Evolutionary conservation across 2,329 filamentous ascomycete species (phyloP).

Genomic region (Colletotrichum sp.): DNA sequence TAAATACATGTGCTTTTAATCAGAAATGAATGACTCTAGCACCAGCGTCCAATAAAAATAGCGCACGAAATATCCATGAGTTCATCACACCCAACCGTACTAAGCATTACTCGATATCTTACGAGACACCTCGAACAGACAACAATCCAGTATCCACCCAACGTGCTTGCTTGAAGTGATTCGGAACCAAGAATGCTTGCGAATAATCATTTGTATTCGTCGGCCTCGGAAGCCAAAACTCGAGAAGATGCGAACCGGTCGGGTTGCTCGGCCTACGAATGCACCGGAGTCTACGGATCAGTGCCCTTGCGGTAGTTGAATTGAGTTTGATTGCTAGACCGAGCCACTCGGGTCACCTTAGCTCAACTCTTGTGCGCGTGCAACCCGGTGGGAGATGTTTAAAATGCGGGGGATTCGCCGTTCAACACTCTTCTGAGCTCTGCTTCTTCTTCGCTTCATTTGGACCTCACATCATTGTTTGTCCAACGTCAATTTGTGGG

Average conservation of each 20-base stretch:
- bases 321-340: neutral
- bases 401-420: neutral
- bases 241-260: neutral
- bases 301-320: neutral
- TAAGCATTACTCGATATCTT: neutral
- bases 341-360: neutral
- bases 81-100: neutral
- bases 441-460: neutral
- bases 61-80: neutral
- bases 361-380: neutral
- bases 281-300: neutral
- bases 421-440: neutral
- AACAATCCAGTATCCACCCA: neutral
- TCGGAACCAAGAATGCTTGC: neutral
- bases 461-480: neutral
- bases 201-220: neutral
- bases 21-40: neutral
- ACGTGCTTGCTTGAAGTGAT: neutral
- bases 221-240: neutral
- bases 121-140: neutral
- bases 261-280: neutral
- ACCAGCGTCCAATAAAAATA: neutral
- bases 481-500: neutral
- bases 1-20: neutral
- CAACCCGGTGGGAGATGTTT: neutral